phyloP scores from a whole-genome alignment of 2,329 filamentous ascomycete genomes.

The Phoma sp. region DNA sequence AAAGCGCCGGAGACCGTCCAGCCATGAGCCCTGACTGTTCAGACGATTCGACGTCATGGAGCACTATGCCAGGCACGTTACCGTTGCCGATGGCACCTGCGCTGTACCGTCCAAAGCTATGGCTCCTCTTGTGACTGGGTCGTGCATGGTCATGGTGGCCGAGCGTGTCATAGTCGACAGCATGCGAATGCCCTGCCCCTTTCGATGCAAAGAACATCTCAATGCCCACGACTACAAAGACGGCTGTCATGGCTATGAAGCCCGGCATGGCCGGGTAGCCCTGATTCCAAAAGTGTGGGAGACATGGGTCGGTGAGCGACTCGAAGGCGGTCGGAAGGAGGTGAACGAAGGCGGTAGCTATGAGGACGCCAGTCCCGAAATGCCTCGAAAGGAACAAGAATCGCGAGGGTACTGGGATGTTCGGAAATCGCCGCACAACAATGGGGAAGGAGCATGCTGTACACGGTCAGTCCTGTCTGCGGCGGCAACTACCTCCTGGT shows the following conservation, averaged over 20 bases:
- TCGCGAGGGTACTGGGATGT: constrained; percentile 46
- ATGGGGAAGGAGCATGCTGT: constrained; percentile 50
- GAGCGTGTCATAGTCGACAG: constrained; percentile 57
- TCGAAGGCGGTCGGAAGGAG: constrained; percentile 50
- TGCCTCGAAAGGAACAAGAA: constrained; percentile 50
- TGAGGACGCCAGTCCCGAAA: constrained; percentile 50
- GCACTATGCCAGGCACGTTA: constrained; percentile 37
- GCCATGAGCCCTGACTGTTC: constrained; percentile 38
- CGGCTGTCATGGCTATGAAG: constrained; percentile 47
- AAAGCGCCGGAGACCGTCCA: constrained; percentile 41
- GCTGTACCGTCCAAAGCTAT: constrained; percentile 43
- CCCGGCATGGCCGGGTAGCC: constrained; percentile 49
- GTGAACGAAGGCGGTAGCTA: constrained; percentile 50
- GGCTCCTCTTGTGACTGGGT: constrained; percentile 37
- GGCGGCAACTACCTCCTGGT: background rate
- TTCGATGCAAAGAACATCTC: constrained; percentile 87
- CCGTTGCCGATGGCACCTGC: constrained; percentile 25
- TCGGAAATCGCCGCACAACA: constrained; percentile 47
- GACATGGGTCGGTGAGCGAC: constrained; percentile 49
- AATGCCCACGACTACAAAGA: constrained; percentile 73
- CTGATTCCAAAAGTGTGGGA: constrained; percentile 48
- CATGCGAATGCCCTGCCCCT: constrained; percentile 65
- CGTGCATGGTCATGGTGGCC: constrained; percentile 29
- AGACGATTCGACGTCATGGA: constrained; percentile 41
- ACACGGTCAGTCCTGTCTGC: constrained; percentile 20